Evolutionary conservation across 495 filamentous ascomycete genomes (phyloP), one percentile per base, ranked within the genome.

Genomic region (Gamarada debralockiae): DNA sequence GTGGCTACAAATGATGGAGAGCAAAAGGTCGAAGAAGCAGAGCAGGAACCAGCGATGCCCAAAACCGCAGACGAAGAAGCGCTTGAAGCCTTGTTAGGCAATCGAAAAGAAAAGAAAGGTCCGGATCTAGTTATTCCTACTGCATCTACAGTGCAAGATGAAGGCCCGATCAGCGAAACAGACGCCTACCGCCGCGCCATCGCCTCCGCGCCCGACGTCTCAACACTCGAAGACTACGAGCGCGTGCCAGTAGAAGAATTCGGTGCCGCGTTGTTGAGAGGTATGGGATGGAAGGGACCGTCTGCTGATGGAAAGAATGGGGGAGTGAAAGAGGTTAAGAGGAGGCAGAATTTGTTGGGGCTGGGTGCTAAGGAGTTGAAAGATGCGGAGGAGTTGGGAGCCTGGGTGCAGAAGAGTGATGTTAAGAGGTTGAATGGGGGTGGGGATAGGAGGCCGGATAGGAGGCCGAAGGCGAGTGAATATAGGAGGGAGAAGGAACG

Each of bases 221-320:
- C 90, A 2, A 85, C 80, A 0, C 71, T 93, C 20, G 89, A 90
- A 40, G 89, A 92, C 59, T 99, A 99, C 68, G 84, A 81, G 23
- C 81, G 84, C 3, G 80, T 96, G 10, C 92, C 95, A 0, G 89
- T 97, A 31, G 93, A 97, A 53, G 89, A 95, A 52, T 99, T 97
- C 60, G 93, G 92, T 27, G 84, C 88, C 20, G 89, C 89, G 2
- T 69, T 97, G 45, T 76, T 99, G 22, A 80, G 89, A 6, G 89
- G 90, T 10, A 95, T 96, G 83, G 93, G 93, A 3, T 97, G 92
- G 92, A 89, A 96, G 53, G 92, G 92, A 1, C 81, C n/a, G 9
- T 29, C 27, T 29, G 37, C 4, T 8, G 20, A 40, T 17, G 44
- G 92, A 52, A 77, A 78, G 63, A 75, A 79, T 29, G 54, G 50